Base-by-base conservation (phyloP, 495 filamentous ascomycete species). In the Darksidea phi region DNA sequence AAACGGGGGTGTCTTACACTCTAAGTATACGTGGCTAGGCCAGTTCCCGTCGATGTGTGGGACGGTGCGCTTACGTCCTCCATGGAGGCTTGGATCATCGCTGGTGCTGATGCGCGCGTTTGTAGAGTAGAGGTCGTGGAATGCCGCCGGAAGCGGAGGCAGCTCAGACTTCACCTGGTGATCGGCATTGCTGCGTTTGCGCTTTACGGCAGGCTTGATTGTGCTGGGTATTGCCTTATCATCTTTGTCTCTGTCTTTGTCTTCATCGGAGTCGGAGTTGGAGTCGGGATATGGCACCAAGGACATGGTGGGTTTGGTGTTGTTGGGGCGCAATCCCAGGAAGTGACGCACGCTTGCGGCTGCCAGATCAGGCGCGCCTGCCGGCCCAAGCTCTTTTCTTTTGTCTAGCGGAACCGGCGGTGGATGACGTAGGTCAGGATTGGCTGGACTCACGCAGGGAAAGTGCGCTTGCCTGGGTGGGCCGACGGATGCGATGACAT, bases 41-140 rank as follows among this genome's bases (percentile, higher is more conserved):
- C 94, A 98, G 75, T 89, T 88, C 21, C 94, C 94, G 51, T 88
- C 82, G 12, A 93, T 76, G 73, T 98, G 94, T 1, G 94, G 92
- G 42, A 84, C 88, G 42, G 83, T 82, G 23, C 94, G 80, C 69
- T 86, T 88, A 42, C 91, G 83, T 26, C 94, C 94, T 26, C 85
- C 86, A 73, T 98, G 94, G 28, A 98, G 78, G 54, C 76, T 76
- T 0, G 94, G 92, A 64, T 95, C 87, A 74, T 98, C 94, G 59
- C 75, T 75, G 24, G 85, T 86, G 71, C 88, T 88, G 53, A 86
- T 75, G 38, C 91, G 82, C 51, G 86, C 82, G 43, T 83, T 82
- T 4, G 86, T 86, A n/a, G 91, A 87, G 77, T 97, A 97, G 59
- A 96, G 80, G 71, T 96, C 88, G 73, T 91, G 87, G 74, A 98